Percentiles rank a stretch among this genome's conserved stretches.
Evolutionary conservation across 2,329 filamentous ascomycete genomes (phyloP).

Genomic region (Fusarium kyushuense): DNA sequence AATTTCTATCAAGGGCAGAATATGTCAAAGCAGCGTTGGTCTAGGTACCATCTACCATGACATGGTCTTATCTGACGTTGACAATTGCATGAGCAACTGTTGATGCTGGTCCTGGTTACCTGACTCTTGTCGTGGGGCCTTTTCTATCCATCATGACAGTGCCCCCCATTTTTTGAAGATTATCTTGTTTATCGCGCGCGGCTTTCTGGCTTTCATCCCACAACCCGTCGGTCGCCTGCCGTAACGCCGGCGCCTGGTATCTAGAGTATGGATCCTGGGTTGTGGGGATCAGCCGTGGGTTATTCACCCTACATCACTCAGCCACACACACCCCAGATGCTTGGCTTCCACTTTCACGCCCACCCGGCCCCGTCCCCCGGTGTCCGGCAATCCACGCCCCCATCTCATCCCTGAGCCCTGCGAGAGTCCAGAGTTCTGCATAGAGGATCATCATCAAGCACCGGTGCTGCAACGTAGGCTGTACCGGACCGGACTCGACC

Average conservation of each 20-base stretch:
- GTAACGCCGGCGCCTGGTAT: constrained; percentile 35
- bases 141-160: constrained; percentile 21
- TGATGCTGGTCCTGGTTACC: constrained; percentile 35
- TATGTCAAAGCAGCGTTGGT: constrained; percentile 20
- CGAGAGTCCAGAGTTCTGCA: constrained; percentile 36
- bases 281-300: constrained; percentile 39
- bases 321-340: constrained; percentile 41
- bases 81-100: constrained; percentile 2
- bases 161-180: constrained; percentile 28
- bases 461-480: constrained; percentile 13
- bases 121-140: constrained; percentile 40
- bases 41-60: constrained; percentile 11
- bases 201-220: constrained; percentile 42
- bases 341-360: constrained; percentile 23
- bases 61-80: constrained; percentile 12
- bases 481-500: background rate
- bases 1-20: constrained; percentile 32
- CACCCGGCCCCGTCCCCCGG: constrained; percentile 45
- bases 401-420: constrained; percentile 28
- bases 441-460: constrained; percentile 42
- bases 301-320: constrained; percentile 16
- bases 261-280: constrained; percentile 13
- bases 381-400: constrained; percentile 38
- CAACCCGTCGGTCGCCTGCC: constrained; percentile 28
- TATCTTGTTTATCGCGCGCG: constrained; percentile 32